Conservation (phyloP, 2,329 filamentous ascomycete genomes). For the Geosmithia morbida region DNA sequence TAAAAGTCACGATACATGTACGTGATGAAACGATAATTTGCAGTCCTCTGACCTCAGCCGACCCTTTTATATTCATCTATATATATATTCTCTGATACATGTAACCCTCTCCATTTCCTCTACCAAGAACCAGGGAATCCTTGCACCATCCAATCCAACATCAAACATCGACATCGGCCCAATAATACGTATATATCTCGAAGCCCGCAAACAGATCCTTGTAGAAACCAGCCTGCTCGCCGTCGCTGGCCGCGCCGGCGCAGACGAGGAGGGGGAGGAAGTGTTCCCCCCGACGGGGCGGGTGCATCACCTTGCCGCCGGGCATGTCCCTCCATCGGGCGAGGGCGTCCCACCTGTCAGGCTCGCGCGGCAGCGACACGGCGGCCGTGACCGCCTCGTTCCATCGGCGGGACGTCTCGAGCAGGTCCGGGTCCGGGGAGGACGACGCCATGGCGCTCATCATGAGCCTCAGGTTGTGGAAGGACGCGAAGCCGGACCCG, state of each 20-base stretch:
- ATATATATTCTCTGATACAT: too few species aligned
- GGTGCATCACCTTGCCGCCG: constrained; percentile 37
- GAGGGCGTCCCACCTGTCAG: constrained; percentile 24
- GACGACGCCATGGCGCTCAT: constrained; percentile 15
- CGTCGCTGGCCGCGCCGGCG: constrained; percentile 31
- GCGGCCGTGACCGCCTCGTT: constrained; percentile 25
- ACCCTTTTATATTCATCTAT: too few species aligned
- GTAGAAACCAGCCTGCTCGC: constrained; percentile 26
- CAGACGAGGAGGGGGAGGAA: constrained; percentile 45
- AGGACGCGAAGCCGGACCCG: constrained; percentile 44
- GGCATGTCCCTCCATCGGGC: constrained; percentile 31
- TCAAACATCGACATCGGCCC: constrained; percentile 20
- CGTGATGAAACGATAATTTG: too few species aligned
- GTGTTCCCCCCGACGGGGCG: constrained; percentile 37
- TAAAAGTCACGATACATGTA: too few species aligned
- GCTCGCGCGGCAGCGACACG: not conserved
- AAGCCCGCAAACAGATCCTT: constrained; percentile 32
- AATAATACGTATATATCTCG: constrained; percentile 41
- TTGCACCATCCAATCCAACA: too few species aligned
- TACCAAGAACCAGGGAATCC: too few species aligned
- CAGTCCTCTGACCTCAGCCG: too few species aligned
- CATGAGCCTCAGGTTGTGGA: constrained; percentile 39
- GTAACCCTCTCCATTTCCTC: too few species aligned
- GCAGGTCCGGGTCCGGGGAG: constrained; percentile 10
- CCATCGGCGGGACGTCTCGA: constrained; percentile 21